These are phyloP conservation scores for Salvia rosmarinus DNA, from an alignment of 257 asterid species.

Conservation along the genomic window DNA sequence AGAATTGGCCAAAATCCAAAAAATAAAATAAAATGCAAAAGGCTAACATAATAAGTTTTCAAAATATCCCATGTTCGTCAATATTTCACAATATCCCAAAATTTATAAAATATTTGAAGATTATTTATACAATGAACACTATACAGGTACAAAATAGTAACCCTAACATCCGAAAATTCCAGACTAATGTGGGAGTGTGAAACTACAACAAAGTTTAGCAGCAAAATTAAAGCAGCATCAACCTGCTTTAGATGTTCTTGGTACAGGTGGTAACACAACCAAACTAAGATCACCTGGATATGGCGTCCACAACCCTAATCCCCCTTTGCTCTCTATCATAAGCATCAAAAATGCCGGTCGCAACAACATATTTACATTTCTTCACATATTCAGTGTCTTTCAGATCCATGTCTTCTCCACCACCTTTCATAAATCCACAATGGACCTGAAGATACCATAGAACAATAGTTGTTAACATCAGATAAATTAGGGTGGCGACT, in stretches of 20 bases:
- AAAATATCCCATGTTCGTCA: not conserved
- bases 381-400: slow-evolving; percentile 67
- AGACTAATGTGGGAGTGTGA: not conserved
- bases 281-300: slow-evolving; percentile 77
- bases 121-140: not conserved
- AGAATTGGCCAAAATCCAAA: not conserved
- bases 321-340: slow-evolving; percentile 96
- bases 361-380: slow-evolving; percentile 86
- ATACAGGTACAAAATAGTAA: slow-evolving; percentile 15
- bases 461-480: slow-evolving; percentile 24
- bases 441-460: slow-evolving; percentile 63
- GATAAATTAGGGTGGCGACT: not conserved
- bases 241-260: slow-evolving; percentile 92
- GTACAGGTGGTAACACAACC: slow-evolving; percentile 78
- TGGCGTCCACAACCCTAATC: slow-evolving; percentile 92
- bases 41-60: no score
- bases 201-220: slow-evolving; percentile 26
- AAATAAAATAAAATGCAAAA: no score
- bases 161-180: not conserved
- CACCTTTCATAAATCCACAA: slow-evolving; percentile 90
- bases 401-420: slow-evolving; percentile 86
- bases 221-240: slow-evolving; percentile 33
- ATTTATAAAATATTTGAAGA: not conserved
- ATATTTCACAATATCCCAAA: slow-evolving; percentile 9
- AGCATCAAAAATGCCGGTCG: slow-evolving; percentile 96